Conservation (phyloP, 208 protist genomes). For the Trypanosoma mega region DNA sequence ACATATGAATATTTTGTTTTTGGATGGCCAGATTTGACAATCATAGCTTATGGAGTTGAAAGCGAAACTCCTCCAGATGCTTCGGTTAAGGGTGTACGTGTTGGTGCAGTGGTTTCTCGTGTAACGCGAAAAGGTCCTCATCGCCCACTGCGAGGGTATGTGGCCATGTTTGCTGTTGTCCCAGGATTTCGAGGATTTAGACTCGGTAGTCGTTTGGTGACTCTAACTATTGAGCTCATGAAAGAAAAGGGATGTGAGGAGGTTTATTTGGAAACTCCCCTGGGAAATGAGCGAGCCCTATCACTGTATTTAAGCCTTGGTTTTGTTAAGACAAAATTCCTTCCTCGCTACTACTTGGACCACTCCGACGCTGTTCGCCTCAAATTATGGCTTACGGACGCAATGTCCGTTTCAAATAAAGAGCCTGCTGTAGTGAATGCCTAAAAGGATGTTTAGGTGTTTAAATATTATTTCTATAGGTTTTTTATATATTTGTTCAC, state of each 20-base stretch:
- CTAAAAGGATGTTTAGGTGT: no score
- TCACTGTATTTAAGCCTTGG: constrained; percentile 96
- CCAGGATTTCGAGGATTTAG: constrained; percentile 86
- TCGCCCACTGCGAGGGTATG: constrained; percentile 92
- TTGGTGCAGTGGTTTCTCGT: constrained; percentile 91
- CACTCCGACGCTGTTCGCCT: constrained; percentile 94
- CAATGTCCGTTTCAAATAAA: constrained; percentile 14
- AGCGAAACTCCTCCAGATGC: constrained; percentile 47
- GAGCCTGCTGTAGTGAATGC: not conserved
- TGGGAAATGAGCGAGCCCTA: constrained; percentile 90
- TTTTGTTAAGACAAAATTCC: constrained; percentile 91
- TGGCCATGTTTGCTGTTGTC: constrained; percentile 98
- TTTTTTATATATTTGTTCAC: no score
- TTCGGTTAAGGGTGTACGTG: constrained; percentile 62
- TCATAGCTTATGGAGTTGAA: constrained; percentile 81
- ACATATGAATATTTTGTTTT: constrained; percentile 99
- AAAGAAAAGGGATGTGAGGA: constrained; percentile 85
- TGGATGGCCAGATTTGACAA: constrained; percentile 95
- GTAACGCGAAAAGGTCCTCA: constrained; percentile 67
- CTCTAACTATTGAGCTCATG: constrained; percentile 92
- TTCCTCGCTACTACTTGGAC: constrained; percentile 92
- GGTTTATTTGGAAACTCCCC: constrained; percentile 96
- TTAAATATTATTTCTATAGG: no score
- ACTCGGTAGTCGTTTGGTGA: constrained; percentile 91
- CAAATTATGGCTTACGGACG: constrained; percentile 90